phyloP scores from a whole-genome alignment of 148 eudicot species.

The Cornus controversa region DNA sequence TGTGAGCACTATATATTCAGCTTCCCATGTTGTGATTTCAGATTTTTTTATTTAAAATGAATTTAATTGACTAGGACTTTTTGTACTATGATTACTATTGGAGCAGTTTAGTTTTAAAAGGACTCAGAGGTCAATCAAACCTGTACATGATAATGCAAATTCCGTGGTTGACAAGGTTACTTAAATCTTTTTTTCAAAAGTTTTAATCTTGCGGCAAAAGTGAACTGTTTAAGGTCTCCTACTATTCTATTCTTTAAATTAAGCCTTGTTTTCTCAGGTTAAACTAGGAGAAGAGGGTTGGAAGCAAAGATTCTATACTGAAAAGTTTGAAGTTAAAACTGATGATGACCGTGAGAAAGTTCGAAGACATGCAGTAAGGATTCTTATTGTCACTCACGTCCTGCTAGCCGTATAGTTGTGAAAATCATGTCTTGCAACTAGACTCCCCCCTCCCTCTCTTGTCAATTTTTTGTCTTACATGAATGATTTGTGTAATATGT shows the following conservation, averaged over 20 bases:
- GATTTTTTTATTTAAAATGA: not conserved
- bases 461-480: too few relatives aligned
- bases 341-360: conserved; percentile 22
- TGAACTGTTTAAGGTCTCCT: not conserved
- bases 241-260: not conserved
- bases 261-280: conserved; percentile 21
- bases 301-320: conserved; percentile 35
- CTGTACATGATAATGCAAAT: not conserved
- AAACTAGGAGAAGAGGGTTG: conserved; percentile 40
- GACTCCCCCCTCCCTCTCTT: too few relatives aligned
- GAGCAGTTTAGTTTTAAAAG: conserved; percentile 12
- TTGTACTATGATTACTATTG: not conserved
- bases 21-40: not conserved
- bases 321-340: conserved; percentile 27
- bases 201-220: not conserved
- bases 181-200: not conserved
- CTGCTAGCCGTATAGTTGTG: not conserved
- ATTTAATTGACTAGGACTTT: not conserved
- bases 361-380: conserved; percentile 26
- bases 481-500: too few relatives aligned
- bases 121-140: not conserved
- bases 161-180: conserved; percentile 24
- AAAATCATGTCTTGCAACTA: not conserved
- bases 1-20: conserved; percentile 7
- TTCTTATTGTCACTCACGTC: not conserved